These are phyloP conservation scores for Tolypocladium tundrense DNA, from an alignment of 2,329 filamentous ascomycete species.

Conservation along the genomic window DNA sequence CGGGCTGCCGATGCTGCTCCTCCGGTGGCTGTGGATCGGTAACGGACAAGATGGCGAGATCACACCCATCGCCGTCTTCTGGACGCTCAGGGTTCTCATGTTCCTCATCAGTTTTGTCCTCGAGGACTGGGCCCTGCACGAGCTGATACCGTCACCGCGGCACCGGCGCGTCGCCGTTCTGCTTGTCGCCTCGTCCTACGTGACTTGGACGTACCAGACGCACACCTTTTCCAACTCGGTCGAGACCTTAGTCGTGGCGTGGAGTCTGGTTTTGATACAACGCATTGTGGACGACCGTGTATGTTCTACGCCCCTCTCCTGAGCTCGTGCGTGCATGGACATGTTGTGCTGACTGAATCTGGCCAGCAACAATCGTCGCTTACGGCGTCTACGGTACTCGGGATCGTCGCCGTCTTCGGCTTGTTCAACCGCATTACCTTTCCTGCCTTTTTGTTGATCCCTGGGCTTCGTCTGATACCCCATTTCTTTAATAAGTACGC, in stretches of 20 bases:
- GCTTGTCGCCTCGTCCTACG: constrained; percentile 89
- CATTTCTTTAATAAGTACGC: constrained; percentile 72
- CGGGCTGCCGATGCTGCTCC: constrained; percentile 81
- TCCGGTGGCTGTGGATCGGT: constrained; percentile 88
- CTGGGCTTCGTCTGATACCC: constrained; percentile 71
- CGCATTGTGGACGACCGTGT: constrained; percentile 75
- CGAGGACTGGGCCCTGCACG: constrained; percentile 94
- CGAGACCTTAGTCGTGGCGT: constrained; percentile 85
- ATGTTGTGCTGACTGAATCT: constrained; percentile 13
- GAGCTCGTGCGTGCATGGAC: neutral
- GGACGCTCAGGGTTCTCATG: constrained; percentile 81
- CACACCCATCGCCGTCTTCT: constrained; percentile 80
- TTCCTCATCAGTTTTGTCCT: constrained; percentile 91
- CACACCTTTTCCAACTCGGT: constrained; percentile 98
- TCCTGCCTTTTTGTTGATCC: constrained; percentile 81
- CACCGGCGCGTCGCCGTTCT: constrained; percentile 65
- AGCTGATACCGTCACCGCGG: constrained; percentile 69
- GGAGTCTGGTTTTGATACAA: constrained; percentile 86
- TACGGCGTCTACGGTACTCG: constrained; percentile 66
- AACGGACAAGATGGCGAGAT: constrained; percentile 67
- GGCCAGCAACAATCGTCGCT: constrained; percentile 62
- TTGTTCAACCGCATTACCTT: constrained; percentile 97
- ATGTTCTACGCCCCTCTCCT: constrained; percentile 17
- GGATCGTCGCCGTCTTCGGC: constrained; percentile 73
- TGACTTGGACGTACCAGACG: constrained; percentile 97